A percentile compares a stretch with the other conserved stretches of the same genome.
phyloP scores from a whole-genome alignment of 768 basidiomycete species.

The Podaxis sp. region DNA sequence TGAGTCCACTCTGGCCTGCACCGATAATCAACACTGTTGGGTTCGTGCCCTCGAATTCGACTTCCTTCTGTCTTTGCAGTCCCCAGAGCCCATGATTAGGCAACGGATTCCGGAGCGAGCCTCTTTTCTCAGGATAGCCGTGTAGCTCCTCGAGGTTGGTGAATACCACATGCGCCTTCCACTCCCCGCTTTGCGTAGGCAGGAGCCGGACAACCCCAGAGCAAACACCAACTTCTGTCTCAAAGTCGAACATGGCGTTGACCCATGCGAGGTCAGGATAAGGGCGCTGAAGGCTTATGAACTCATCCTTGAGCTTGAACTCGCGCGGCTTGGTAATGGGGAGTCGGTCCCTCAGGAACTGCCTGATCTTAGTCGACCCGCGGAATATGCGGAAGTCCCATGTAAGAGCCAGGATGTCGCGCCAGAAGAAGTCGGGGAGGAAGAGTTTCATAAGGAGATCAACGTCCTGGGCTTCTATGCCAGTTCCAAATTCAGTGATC shows the following conservation, averaged over 20 bases:
- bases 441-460: slow-evolving; percentile 19
- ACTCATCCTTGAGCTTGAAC: slow-evolving; percentile 26
- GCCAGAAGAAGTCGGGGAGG: slow-evolving; percentile 35
- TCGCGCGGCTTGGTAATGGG: slow-evolving; percentile 24
- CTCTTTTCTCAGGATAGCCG: slow-evolving; percentile 39
- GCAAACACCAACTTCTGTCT: slow-evolving; percentile 38
- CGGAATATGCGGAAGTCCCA: slow-evolving; percentile 52
- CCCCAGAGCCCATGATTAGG: slow-evolving; percentile 52
- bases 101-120: slow-evolving; percentile 32
- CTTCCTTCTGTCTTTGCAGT: slow-evolving; percentile 34
- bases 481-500: slow-evolving; percentile 23
- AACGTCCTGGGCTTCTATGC: slow-evolving; percentile 17
- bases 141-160: slow-evolving; percentile 50
- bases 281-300: slow-evolving; percentile 30
- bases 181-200: slow-evolving; percentile 28
- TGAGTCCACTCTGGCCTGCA: slow-evolving; percentile 61
- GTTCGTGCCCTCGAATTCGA: slow-evolving; percentile 39
- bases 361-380: slow-evolving; percentile 31
- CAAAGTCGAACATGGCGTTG: slow-evolving; percentile 44
- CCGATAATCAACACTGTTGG: slow-evolving; percentile 58
- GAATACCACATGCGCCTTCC: slow-evolving; percentile 53
- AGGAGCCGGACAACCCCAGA: slow-evolving; percentile 47
- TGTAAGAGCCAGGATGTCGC: slow-evolving; percentile 51
- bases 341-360: slow-evolving; percentile 40
- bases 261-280: slow-evolving; percentile 47